Base-by-base conservation (phyloP, 306 rosid species). In the Rosa chinensis region DNA sequence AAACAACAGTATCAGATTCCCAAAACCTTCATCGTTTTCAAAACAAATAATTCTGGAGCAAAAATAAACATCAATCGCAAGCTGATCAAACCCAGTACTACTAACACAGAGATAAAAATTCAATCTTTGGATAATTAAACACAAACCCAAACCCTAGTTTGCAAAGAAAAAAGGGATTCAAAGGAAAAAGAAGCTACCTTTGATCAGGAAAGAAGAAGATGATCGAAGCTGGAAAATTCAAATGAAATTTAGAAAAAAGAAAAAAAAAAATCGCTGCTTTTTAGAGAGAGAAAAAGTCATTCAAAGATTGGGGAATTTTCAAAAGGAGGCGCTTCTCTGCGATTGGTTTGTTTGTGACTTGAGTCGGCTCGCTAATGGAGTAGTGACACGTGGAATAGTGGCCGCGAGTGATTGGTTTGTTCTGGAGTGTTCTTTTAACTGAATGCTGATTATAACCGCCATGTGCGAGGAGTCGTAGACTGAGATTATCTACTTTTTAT, bases 251-350 rank as follows among this genome's bases (percentile, higher is more conserved):
- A 35, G 39, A 43, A 42, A 74, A 16, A 12, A 49, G 13, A 44
- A 59, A 43, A 69, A 21, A 21, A 43, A 28, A 39, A 45, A 12
- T 28, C 40, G 62, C 18, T 72, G n/a, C 32, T 12, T 71, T 68
- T 20, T n/a, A 50, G 52, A 71, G 61, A 76, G 78, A 72, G 74
- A 75, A 12, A 80, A 17, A 21, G 56, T 20, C 73, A 20, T 74
- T 53, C 53, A 8, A 6, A 37, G 14, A 56, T 58, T 20, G 2
- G 42, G 59, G 14, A 32, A 21, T 7, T 56, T 63, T 44, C 44
- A 78, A 59, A 73, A 23, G n/a, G 4, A 47, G 74, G 32, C 43
- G 32, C 62, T 55, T n/a, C 53, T 32, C 37, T 32, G 37, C 37
- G 37, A 32, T 32, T 32, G 37, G 37, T 32, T 32, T 32, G 18